These are phyloP conservation scores for Claviceps fusiformis DNA, from an alignment of 2,329 filamentous ascomycete genomes.

Conservation along the genomic window DNA sequence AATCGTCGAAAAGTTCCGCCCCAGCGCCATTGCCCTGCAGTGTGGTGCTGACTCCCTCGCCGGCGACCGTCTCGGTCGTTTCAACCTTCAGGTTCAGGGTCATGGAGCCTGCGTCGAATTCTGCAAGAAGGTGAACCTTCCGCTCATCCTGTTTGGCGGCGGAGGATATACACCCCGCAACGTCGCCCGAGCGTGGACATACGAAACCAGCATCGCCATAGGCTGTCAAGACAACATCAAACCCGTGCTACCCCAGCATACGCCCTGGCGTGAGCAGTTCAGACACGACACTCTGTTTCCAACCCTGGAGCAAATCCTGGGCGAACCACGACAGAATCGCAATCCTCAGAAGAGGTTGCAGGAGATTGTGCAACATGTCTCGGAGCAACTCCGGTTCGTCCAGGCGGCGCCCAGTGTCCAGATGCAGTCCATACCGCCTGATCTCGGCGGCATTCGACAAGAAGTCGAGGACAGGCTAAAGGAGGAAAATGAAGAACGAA, in stretches of 20 bases:
- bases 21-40: conserved; percentile 82
- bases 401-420: conserved; percentile 77
- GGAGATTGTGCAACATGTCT: conserved; percentile 63
- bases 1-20: conserved; percentile 73
- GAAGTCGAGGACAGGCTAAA: conserved; percentile 55
- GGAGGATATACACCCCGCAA: conserved; percentile 95
- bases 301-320: conserved; percentile 57
- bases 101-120: conserved; percentile 86
- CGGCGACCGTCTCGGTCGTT: conserved; percentile 83
- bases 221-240: conserved; percentile 56
- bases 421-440: conserved; percentile 65
- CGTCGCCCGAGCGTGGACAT: conserved; percentile 90
- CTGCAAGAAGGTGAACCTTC: conserved; percentile 67
- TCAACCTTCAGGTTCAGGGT: conserved; percentile 91
- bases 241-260: conserved; percentile 61
- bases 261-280: conserved; percentile 82
- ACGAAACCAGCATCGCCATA: conserved; percentile 86
- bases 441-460: conserved; percentile 53
- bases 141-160: conserved; percentile 81
- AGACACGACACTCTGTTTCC: conserved; percentile 80
- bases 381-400: conserved; percentile 78
- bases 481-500: conserved; percentile 47
- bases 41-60: conserved; percentile 92
- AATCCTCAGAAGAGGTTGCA: conserved; percentile 65
- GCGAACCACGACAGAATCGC: conserved; percentile 60